phyloP scores from a whole-genome alignment of 164 flowering plant genomes.

The Aristolochia contorta region DNA sequence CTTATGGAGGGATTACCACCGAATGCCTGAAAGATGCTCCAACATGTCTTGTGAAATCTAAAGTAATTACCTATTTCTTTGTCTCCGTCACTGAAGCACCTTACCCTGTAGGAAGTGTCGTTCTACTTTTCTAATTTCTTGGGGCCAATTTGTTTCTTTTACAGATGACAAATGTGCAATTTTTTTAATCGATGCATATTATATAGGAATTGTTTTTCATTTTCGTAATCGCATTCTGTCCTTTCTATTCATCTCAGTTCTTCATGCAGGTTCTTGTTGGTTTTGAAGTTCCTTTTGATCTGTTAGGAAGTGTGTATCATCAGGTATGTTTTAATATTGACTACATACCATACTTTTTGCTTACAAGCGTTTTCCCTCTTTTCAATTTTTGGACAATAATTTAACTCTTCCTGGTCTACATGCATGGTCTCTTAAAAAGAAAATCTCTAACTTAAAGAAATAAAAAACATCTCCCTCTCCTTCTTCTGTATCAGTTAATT shows the following conservation, averaged over 20 bases:
- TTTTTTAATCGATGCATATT: neutral
- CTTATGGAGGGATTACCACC: constrained; percentile 89
- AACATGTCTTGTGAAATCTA: constrained; percentile 71
- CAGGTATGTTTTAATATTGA: constrained; percentile 38
- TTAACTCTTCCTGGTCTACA: no score
- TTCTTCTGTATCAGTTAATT: no score
- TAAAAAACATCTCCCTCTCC: no score
- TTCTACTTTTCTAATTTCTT: no score
- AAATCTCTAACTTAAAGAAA: no score
- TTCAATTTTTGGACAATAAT: no score
- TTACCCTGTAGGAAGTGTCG: no score
- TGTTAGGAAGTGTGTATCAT: constrained; percentile 72
- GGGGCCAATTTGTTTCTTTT: neutral
- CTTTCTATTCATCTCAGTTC: neutral
- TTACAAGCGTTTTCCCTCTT: neutral
- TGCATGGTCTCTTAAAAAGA: no score
- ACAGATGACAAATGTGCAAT: neutral
- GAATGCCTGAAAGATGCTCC: constrained; percentile 87
- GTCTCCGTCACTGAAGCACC: no score
- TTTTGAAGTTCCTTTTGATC: constrained; percentile 72
- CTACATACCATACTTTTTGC: neutral
- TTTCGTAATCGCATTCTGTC: neutral
- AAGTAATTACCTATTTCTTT: constrained; percentile 26
- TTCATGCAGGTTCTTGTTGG: constrained; percentile 54
- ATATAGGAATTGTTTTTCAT: neutral